phyloP scores from a whole-genome alignment of 345 rosid species.

The sweet orange (Citrus sinensis) region DNA sequence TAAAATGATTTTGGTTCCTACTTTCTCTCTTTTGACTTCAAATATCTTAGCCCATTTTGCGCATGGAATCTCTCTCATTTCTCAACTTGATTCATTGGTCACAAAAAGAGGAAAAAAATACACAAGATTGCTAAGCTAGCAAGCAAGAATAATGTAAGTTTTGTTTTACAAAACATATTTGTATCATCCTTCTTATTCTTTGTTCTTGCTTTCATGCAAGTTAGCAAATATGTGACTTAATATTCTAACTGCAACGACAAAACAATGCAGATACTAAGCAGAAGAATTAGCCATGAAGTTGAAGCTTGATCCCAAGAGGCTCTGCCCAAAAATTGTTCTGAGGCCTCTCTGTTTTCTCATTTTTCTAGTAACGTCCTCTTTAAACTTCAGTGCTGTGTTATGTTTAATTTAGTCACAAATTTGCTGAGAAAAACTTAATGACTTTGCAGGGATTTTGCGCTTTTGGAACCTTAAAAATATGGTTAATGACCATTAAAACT shows the following conservation, averaged over 20 bases:
- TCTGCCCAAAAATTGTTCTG: conserved; percentile 10
- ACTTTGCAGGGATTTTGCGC: conserved; percentile 24
- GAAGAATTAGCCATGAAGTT: conserved; percentile 18
- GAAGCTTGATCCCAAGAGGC: conserved; percentile 16
- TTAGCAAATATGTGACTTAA: neutral
- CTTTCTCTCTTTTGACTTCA: neutral
- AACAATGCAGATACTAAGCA: neutral
- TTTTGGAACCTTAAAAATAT: conserved; percentile 12
- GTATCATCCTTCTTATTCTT: neutral
- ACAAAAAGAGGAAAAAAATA: neutral
- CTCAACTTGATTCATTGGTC: neutral
- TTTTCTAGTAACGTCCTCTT: conserved; percentile 13
- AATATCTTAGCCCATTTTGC: neutral
- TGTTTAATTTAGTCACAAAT: neutral
- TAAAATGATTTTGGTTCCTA: neutral
- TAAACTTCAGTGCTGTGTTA: neutral
- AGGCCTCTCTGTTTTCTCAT: conserved; percentile 21
- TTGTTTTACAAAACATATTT: no score
- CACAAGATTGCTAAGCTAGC: neutral
- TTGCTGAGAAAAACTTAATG: neutral
- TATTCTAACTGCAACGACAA: neutral
- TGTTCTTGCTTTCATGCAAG: neutral
- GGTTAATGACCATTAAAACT: conserved; percentile 12
- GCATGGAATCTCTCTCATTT: neutral
- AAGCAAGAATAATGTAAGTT: neutral